Percentiles rank a stretch among this genome's conserved stretches.
Conservation (phyloP, 208 protist species). For the Trypanosoma conorhini region DNA sequence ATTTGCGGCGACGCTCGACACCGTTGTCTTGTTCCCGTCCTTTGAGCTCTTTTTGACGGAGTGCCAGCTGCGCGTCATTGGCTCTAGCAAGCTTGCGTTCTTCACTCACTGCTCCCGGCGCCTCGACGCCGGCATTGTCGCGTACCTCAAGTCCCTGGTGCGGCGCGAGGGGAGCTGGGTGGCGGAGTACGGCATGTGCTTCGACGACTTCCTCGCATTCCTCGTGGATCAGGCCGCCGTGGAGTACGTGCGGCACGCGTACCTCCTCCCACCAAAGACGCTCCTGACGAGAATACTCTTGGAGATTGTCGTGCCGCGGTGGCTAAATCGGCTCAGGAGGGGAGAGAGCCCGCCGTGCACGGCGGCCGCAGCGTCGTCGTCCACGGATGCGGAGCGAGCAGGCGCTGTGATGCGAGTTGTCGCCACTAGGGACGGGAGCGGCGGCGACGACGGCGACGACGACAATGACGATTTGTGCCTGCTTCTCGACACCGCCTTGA, state of each 20-base stretch:
- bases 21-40: slow-evolving; percentile 13
- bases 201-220: slow-evolving; percentile 22
- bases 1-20: slow-evolving; percentile 4
- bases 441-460: not conserved
- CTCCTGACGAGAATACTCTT: slow-evolving; percentile 8
- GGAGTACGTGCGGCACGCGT: slow-evolving; percentile 18
- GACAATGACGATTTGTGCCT: slow-evolving; percentile 17
- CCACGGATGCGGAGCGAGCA: not conserved
- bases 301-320: slow-evolving; percentile 12
- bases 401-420: not conserved
- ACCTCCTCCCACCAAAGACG: slow-evolving; percentile 3
- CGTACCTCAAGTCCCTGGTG: slow-evolving; percentile 12
- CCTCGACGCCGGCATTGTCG: slow-evolving; percentile 5
- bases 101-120: not conserved
- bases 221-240: slow-evolving; percentile 20
- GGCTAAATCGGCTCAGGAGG: slow-evolving; percentile 4
- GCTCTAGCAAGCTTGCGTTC: slow-evolving; percentile 15
- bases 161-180: slow-evolving; percentile 7
- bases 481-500: slow-evolving; percentile 16
- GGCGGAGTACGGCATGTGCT: slow-evolving; percentile 16
- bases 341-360: not conserved
- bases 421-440: not conserved
- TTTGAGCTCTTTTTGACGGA: slow-evolving; percentile 25
- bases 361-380: not conserved
- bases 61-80: slow-evolving; percentile 19